These are phyloP conservation scores for Parietaria judaica DNA, from an alignment of 306 rosid genomes.

Conservation along the genomic window DNA sequence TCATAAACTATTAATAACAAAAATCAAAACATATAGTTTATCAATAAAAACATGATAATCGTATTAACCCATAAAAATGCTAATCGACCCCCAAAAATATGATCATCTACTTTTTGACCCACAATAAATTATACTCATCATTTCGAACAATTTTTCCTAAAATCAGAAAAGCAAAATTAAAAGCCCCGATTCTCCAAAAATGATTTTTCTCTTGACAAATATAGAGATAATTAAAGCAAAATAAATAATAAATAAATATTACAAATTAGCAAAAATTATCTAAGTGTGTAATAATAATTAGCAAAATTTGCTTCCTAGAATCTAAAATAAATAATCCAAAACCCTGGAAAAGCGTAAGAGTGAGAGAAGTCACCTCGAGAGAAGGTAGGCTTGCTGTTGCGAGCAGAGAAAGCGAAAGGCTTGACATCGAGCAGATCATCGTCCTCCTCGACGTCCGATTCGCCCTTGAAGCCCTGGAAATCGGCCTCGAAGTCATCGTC, in stretches of 20 bases:
- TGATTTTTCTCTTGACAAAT: not conserved
- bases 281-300: too few relatives aligned
- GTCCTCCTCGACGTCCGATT: conserved; percentile 60
- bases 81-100: not conserved
- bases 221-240: too few relatives aligned
- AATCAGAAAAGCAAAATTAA: too few relatives aligned
- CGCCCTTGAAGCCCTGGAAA: conserved; percentile 76
- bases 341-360: not conserved
- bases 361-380: conserved; percentile 35
- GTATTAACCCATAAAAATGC: not conserved
- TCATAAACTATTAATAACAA: too few relatives aligned
- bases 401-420: conserved; percentile 33
- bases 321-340: not conserved
- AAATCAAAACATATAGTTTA: not conserved
- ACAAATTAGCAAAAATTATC: too few relatives aligned
- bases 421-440: conserved; percentile 44
- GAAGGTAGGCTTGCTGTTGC: conserved; percentile 19
- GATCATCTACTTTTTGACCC: not conserved
- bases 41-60: not conserved
- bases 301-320: not conserved
- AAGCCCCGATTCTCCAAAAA: not conserved
- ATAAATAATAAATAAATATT: too few relatives aligned
- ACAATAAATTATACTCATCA: too few relatives aligned
- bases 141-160: too few relatives aligned
- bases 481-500: conserved; percentile 85